Evolutionary conservation across 441 rosid genomes (phyloP).

Genomic region (Bruguiera hainesii): DNA sequence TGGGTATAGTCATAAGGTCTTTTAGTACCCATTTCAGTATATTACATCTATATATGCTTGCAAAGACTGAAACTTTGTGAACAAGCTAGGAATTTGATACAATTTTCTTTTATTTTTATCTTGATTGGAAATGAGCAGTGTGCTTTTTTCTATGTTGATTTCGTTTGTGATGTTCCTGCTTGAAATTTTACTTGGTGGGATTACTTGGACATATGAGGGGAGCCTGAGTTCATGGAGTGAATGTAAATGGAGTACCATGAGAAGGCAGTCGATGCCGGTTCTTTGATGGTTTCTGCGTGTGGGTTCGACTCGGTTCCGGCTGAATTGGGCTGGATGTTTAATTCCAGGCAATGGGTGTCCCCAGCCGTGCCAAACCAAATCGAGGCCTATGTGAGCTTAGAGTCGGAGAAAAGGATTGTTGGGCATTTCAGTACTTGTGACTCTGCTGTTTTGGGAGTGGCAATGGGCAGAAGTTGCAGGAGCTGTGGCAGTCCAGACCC

Average conservation of each 20-base stretch:
- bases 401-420: conserved; percentile 65
- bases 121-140: neutral
- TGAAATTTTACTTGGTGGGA: conserved; percentile 47
- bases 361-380: conserved; percentile 64
- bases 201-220: conserved; percentile 89
- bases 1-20: conserved; percentile 34
- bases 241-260: conserved; percentile 69
- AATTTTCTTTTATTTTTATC: neutral
- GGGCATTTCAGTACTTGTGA: conserved; percentile 81
- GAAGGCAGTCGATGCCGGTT: conserved; percentile 58
- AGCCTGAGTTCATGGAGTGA: conserved; percentile 92
- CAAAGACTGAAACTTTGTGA: neutral
- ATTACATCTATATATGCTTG: neutral
- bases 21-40: neutral
- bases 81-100: neutral
- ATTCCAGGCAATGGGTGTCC: conserved; percentile 72
- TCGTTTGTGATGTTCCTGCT: neutral
- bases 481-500: conserved; percentile 75
- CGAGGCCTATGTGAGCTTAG: conserved; percentile 76
- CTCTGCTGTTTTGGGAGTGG: conserved; percentile 83
- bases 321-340: conserved; percentile 71
- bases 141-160: neutral
- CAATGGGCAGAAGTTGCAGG: conserved; percentile 50
- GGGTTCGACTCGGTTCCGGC: conserved; percentile 93
- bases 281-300: conserved; percentile 81